Evolutionary conservation across 1,139 yeast genomes (phyloP), one percentile per base, ranked within the genome.

Genomic region (Geotrichum restrictum): DNA sequence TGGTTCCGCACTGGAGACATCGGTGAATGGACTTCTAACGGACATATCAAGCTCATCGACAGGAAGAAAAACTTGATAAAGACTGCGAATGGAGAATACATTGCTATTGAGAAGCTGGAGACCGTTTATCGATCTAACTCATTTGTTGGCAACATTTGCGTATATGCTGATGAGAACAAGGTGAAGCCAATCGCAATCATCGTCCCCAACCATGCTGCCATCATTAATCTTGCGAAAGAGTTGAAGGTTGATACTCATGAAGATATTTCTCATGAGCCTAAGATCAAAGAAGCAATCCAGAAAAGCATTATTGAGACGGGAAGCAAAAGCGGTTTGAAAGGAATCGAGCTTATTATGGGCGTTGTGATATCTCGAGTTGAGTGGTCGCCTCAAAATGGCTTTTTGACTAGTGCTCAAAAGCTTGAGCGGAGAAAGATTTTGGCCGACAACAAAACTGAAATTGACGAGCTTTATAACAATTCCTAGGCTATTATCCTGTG

Each of bases 1-100:
- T 94, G 98, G 97, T 94, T 94, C 76, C 80, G 76, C 68, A 93
- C 98, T 44, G 99, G 99, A 70, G 99, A 94, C 71, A 88, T 94
- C 69, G 97, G 93, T 66, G 93, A 88, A 74, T 89, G 96, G 95
- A 79, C 93, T 44, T 60, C 81, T 22, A 78, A 76, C 60, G 98
- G 98, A 62, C 82, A 82, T 56, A 75, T 94, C 65, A 81, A 78
- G 66, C 77, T 94, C 60, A 86, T 94, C 69, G 99, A 94, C 74
- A 87, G 99, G 71, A 87, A 83, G 76, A 94, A 94, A 83, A 94
- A 94, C 70, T 77, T 94, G 70, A 95, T 94, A 63, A 94, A 94
- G 79, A 94, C 98, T 19, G 76, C 81, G 66, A 91, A 93, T 67
- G 99, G 99, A 72, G 98, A 94, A 74, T 94, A 94, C 72, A 88